Evolutionary conservation across 2,329 filamentous ascomycete species (phyloP).

Genomic region (Scytalidium lignicola): DNA sequence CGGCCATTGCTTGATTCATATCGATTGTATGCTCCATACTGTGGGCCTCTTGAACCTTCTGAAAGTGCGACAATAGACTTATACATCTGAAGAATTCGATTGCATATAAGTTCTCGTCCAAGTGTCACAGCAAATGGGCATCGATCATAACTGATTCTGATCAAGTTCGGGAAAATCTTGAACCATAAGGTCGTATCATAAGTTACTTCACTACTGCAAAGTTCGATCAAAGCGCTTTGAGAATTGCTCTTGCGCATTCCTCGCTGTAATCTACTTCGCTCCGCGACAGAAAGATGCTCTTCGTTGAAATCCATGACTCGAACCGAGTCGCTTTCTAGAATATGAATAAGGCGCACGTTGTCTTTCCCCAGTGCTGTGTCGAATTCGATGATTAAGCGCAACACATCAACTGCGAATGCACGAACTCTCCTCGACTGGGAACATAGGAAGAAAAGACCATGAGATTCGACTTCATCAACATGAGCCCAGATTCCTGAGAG

Average conservation of each 20-base stretch:
- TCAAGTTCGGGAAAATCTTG: slow-evolving; percentile 94
- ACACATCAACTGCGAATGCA: slow-evolving; percentile 84
- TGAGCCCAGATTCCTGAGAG: slow-evolving; percentile 85
- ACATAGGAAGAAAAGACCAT: slow-evolving; percentile 94
- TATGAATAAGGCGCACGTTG: slow-evolving; percentile 74
- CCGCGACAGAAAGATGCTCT: slow-evolving; percentile 84
- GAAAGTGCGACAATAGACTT: slow-evolving; percentile 74
- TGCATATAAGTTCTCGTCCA: slow-evolving; percentile 86
- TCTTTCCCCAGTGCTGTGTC: slow-evolving; percentile 79
- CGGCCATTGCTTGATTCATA: slow-evolving; percentile 46
- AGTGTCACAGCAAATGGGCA: slow-evolving; percentile 90
- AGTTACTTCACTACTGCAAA: slow-evolving; percentile 91
- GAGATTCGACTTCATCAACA: slow-evolving; percentile 94
- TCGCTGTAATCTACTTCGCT: slow-evolving; percentile 85
- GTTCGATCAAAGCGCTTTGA: slow-evolving; percentile 81
- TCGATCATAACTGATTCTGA: slow-evolving; percentile 82
- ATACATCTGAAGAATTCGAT: slow-evolving; percentile 89
- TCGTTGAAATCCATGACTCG: slow-evolving; percentile 89
- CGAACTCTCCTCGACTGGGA: slow-evolving; percentile 90
- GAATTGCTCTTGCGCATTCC: slow-evolving; percentile 81
- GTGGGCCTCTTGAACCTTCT: slow-evolving; percentile 62
- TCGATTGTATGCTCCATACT: slow-evolving; percentile 49
- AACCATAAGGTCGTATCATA: slow-evolving; percentile 97
- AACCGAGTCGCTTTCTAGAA: slow-evolving; percentile 84
- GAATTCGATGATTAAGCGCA: slow-evolving; percentile 89